Conservation (phyloP, 192 early-diverging fungal genomes). For the Backusella sp. region DNA sequence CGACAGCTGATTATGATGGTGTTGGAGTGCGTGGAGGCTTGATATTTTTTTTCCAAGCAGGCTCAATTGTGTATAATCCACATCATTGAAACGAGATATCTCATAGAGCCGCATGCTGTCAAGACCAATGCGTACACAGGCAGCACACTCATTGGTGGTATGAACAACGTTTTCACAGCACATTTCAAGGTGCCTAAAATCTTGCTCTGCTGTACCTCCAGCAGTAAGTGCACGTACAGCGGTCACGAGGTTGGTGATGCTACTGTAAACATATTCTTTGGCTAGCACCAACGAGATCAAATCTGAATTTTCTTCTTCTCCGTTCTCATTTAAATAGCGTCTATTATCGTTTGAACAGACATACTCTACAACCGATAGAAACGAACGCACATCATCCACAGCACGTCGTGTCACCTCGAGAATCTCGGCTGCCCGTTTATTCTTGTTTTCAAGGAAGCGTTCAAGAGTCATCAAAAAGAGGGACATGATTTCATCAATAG, state of each 20-base stretch:
- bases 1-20: not conserved
- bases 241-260: constrained; percentile 36
- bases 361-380: constrained; percentile 34
- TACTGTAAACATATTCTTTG: constrained; percentile 39
- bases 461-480: constrained; percentile 13
- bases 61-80: constrained; percentile 24
- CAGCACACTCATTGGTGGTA: constrained; percentile 25
- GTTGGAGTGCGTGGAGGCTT: constrained; percentile 29
- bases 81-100: not conserved
- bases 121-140: constrained; percentile 14
- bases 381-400: constrained; percentile 33
- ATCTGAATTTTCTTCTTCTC: constrained; percentile 32
- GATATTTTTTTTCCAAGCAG: constrained; percentile 31
- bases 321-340: constrained; percentile 2
- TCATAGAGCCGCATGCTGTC: not conserved
- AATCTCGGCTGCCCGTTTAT: constrained; percentile 16
- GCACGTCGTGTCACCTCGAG: constrained; percentile 35
- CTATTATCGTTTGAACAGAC: constrained; percentile 30
- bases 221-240: constrained; percentile 28
- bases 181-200: constrained; percentile 11
- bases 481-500: constrained; percentile 10
- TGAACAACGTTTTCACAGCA: constrained; percentile 19
- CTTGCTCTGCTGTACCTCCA: not conserved
- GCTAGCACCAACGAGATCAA: constrained; percentile 30
- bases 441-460: not conserved